A percentile compares a stretch with the other conserved stretches of the same genome.
Conservation (phyloP, 2,329 filamentous ascomycete genomes). For the Anthostomella pinea region DNA sequence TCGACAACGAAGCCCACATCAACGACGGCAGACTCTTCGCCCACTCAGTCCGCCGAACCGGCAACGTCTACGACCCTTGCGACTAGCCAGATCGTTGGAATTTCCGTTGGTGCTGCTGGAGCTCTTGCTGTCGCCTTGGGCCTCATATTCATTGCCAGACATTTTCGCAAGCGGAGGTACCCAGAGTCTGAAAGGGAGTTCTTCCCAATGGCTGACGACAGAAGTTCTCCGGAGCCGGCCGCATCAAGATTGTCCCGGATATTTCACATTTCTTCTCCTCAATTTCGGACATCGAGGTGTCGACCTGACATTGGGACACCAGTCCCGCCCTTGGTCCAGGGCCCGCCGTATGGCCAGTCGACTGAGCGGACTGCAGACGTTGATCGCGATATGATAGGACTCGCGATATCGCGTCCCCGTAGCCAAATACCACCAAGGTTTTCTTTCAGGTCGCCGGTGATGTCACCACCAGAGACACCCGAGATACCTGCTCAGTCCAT, state of each 20-base stretch:
- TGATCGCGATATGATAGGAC: slow-evolving; percentile 38
- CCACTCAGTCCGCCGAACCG: slow-evolving; percentile 6
- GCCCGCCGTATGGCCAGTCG: slow-evolving; percentile 16
- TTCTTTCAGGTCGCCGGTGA: slow-evolving; percentile 7
- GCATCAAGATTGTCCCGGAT: slow-evolving; percentile 23
- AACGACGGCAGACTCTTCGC: slow-evolving; percentile 8
- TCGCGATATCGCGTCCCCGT: slow-evolving; percentile 41
- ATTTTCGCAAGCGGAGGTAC: slow-evolving; percentile 40
- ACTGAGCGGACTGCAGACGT: slow-evolving; percentile 13
- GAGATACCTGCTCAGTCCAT: slow-evolving; percentile 12
- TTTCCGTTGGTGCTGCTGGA: slow-evolving; percentile 53
- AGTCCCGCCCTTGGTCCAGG: slow-evolving; percentile 12
- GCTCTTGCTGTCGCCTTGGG: slow-evolving; percentile 47
- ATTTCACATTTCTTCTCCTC: slow-evolving; percentile 42
- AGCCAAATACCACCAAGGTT: slow-evolving; percentile 15
- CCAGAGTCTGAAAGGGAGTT: slow-evolving; percentile 36
- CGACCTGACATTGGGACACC: slow-evolving; percentile 26
- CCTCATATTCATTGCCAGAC: slow-evolving; percentile 44
- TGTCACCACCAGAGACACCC: slow-evolving; percentile 18
- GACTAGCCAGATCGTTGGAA: slow-evolving; percentile 51
- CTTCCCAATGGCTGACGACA: slow-evolving; percentile 35
- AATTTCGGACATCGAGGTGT: slow-evolving; percentile 26
- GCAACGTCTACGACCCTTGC: slow-evolving; percentile 5
- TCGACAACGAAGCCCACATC: slow-evolving; percentile 8
- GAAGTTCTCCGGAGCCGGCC: slow-evolving; percentile 32